Conservation (phyloP, 176 grass and related monocot genomes). For the Avena eriantha region DNA sequence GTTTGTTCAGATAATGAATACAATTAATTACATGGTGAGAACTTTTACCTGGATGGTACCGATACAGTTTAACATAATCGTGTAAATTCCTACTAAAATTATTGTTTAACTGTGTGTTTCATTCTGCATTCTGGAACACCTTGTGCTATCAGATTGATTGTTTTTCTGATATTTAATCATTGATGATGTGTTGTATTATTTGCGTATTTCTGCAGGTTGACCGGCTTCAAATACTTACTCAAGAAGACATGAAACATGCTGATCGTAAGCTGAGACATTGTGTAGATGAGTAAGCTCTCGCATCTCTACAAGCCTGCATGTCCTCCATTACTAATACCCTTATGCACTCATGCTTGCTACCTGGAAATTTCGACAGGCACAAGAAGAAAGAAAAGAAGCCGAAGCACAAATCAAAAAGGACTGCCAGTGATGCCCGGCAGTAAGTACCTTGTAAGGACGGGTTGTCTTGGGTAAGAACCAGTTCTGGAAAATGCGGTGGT, state of each 20-base stretch:
- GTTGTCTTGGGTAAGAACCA: not conserved
- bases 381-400: conserved; percentile 82
- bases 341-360: not conserved
- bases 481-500: conserved; percentile 2
- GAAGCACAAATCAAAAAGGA: conserved; percentile 82
- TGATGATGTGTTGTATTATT: conserved; percentile 17
- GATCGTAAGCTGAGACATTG: conserved; percentile 82
- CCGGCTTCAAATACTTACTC: conserved; percentile 58
- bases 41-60: not conserved
- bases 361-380: conserved; percentile 39
- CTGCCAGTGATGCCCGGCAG: conserved; percentile 57
- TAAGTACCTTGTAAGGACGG: conserved; percentile 27
- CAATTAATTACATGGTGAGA: conserved; percentile 78
- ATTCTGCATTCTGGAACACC: not conserved
- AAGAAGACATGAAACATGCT: conserved; percentile 67
- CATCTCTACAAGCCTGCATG: not conserved
- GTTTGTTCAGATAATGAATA: conserved; percentile 56
- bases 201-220: conserved; percentile 49
- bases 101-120: not conserved
- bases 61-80: conserved; percentile 8
- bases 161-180: not conserved
- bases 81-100: conserved; percentile 15
- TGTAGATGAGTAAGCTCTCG: conserved; percentile 64
- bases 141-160: not conserved
- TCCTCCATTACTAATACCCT: not conserved